phyloP scores from a whole-genome alignment of 2,329 filamentous ascomycete species.

The Pseudogymnoascus sp. region DNA sequence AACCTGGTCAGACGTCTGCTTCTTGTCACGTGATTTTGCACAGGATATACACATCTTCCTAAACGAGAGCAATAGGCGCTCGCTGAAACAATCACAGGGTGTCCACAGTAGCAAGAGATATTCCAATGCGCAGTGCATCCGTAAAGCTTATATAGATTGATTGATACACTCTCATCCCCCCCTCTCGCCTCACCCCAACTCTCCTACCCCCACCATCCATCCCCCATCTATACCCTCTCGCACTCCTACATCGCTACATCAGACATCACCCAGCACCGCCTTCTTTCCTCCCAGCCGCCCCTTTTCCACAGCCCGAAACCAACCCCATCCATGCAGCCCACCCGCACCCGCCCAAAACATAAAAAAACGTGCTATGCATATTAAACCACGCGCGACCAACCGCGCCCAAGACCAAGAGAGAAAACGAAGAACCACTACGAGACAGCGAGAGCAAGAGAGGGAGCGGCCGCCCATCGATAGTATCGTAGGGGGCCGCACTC shows the following conservation, averaged over 20 bases:
- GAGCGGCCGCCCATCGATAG: background rate
- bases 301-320: background rate
- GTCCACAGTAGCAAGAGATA: background rate
- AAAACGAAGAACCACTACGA: background rate
- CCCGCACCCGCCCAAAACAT: background rate
- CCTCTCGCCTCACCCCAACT: background rate
- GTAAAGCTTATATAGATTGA: constrained; percentile 5
- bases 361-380: constrained; percentile 7
- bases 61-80: background rate
- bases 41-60: background rate
- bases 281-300: background rate
- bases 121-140: background rate
- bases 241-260: background rate
- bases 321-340: background rate
- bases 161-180: background rate
- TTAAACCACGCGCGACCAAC: constrained; percentile 2
- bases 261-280: background rate
- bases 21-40: background rate
- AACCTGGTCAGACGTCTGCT: background rate
- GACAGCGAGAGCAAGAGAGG: background rate
- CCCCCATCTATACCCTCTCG: background rate
- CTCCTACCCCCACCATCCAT: background rate
- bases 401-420: background rate
- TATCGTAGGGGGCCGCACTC: background rate
- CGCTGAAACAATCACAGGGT: background rate